phyloP scores from a whole-genome alignment of 2,329 filamentous ascomycete genomes.

The Lachnellula cervina region DNA sequence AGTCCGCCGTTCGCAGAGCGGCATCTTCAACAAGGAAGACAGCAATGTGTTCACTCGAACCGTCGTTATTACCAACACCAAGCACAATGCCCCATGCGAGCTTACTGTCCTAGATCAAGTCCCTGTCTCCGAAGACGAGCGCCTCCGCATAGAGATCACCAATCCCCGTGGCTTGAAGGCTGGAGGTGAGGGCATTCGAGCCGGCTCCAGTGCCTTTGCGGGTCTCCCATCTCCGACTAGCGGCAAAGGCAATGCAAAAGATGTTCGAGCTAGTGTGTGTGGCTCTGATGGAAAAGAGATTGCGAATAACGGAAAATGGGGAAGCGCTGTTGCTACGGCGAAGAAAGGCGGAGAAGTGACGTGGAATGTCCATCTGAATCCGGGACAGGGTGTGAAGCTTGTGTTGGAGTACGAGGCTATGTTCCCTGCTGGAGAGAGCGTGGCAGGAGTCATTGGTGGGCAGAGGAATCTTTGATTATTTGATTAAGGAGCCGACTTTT shows the following conservation, averaged over 20 bases:
- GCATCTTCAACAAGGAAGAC: conserved; percentile 51
- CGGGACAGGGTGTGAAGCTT: conserved; percentile 53
- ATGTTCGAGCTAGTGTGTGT: conserved; percentile 17
- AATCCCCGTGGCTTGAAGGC: conserved; percentile 43
- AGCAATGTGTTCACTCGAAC: conserved; percentile 45
- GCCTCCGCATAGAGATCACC: conserved; percentile 46
- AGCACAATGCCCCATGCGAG: conserved; percentile 36
- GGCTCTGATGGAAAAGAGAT: conserved; percentile 26
- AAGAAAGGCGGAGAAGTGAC: conserved; percentile 53
- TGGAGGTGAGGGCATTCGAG: conserved; percentile 35
- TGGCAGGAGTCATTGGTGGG: conserved; percentile 22
- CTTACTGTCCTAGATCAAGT: conserved; percentile 56
- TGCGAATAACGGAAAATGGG: conserved; percentile 42
- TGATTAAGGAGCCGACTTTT: too few species aligned
- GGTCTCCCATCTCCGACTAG: not conserved
- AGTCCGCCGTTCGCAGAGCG: conserved; percentile 45
- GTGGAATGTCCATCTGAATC: conserved; percentile 55
- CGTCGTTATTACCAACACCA: conserved; percentile 48
- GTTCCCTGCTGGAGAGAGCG: conserved; percentile 47
- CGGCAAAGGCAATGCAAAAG: conserved; percentile 14
- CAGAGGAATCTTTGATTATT: not conserved
- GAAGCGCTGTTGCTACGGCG: conserved; percentile 47
- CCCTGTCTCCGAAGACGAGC: conserved; percentile 57
- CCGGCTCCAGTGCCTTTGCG: conserved; percentile 28
- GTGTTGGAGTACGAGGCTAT: conserved; percentile 57